Evolutionary conservation across 768 basidiomycete species (phyloP).

Genomic region (Lactarius pseudohatsudake): DNA sequence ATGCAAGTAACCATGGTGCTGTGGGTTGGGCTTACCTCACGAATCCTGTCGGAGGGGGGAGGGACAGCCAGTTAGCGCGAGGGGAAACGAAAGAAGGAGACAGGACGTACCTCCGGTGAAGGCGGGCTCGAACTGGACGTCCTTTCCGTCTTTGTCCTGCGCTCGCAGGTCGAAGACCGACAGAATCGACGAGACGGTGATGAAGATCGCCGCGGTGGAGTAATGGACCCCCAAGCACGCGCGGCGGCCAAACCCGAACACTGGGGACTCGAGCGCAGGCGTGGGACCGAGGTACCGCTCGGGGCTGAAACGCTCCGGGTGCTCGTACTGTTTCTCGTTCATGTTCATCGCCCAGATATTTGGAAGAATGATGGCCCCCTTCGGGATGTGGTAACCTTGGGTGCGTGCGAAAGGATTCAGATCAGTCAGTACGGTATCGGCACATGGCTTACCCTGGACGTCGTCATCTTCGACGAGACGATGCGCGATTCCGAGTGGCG

Average conservation of each 20-base stretch:
- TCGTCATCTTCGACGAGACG: conserved; percentile 37
- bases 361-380: conserved; percentile 37
- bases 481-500: conserved; percentile 35
- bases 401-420: not conserved
- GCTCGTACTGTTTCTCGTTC: conserved; percentile 25
- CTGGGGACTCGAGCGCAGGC: conserved; percentile 26
- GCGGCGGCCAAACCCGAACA: conserved; percentile 27
- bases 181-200: conserved; percentile 23
- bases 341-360: conserved; percentile 36
- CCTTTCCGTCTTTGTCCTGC: conserved; percentile 23
- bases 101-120: conserved; percentile 26
- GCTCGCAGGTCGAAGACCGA: conserved; percentile 26
- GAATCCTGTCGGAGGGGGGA: conserved; percentile 11
- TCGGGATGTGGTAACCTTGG: conserved; percentile 37
- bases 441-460: conserved; percentile 25
- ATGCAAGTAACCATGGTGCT: not conserved
- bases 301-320: conserved; percentile 23
- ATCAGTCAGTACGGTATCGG: not conserved
- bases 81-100: not conserved
- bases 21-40: conserved; percentile 15
- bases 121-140: conserved; percentile 21
- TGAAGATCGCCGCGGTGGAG: conserved; percentile 26
- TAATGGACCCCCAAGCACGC: conserved; percentile 26
- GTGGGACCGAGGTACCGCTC: conserved; percentile 19
- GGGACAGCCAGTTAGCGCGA: conserved; percentile 1